Percentiles rank a stretch among this genome's conserved stretches.
phyloP scores from a whole-genome alignment of 345 rosid genomes.

The Salix suchowensis region DNA sequence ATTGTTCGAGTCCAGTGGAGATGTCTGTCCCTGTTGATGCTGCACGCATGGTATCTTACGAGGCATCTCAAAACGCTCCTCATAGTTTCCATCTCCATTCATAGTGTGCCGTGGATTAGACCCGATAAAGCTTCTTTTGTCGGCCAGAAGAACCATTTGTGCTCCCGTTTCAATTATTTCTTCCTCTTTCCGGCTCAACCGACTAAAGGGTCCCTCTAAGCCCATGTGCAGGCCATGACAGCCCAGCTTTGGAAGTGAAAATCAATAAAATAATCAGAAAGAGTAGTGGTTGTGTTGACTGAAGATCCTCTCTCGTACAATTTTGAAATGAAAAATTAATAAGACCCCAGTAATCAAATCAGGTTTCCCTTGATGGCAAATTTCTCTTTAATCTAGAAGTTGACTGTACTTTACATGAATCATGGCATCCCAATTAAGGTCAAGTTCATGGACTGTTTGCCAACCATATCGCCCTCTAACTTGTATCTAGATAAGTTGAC shows the following conservation, averaged over 20 bases:
- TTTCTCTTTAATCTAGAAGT: background rate
- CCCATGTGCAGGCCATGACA: background rate
- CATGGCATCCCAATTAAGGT: background rate
- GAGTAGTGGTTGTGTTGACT: background rate
- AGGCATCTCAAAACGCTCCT: background rate
- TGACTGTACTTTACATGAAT: background rate
- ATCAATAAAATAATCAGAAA: background rate
- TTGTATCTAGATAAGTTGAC: background rate
- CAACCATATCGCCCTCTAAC: background rate
- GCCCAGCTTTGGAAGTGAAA: background rate
- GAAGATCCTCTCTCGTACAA: background rate
- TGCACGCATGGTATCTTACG: background rate
- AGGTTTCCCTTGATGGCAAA: background rate
- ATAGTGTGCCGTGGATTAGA: constrained; percentile 24
- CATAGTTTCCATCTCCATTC: constrained; percentile 13
- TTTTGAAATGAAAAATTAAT: background rate
- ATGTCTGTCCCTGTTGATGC: background rate
- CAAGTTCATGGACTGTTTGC: background rate
- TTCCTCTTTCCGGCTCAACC: background rate
- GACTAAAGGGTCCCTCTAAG: background rate
- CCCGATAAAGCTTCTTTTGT: constrained; percentile 16
- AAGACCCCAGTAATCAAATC: background rate
- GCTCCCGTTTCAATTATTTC: background rate
- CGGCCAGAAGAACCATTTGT: constrained; percentile 15
- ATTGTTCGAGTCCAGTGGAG: background rate